These are phyloP conservation scores for Aristolochia contorta DNA, from an alignment of 164 flowering plant genomes.

Conservation along the genomic window DNA sequence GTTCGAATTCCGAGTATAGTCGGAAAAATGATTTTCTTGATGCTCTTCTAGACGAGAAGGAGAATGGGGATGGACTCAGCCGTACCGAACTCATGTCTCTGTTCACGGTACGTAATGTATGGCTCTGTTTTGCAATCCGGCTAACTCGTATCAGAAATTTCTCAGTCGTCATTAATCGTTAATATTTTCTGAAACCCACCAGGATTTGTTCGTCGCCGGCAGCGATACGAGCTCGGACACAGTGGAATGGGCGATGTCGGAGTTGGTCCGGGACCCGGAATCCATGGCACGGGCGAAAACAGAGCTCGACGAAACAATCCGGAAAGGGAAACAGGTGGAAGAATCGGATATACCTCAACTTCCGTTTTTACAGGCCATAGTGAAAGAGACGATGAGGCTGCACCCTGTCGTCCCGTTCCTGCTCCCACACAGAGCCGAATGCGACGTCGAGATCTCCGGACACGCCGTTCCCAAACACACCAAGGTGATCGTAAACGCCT, in stretches of 20 bases:
- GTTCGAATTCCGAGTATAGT: neutral
- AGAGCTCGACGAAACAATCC: neutral
- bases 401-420: slow-evolving; percentile 14
- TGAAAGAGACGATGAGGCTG: slow-evolving; percentile 12
- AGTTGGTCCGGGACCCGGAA: slow-evolving; percentile 2
- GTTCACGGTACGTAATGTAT: slow-evolving; percentile 4
- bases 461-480: slow-evolving; percentile 23
- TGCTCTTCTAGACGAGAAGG: slow-evolving; percentile 1
- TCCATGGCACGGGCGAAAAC: neutral
- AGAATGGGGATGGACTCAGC: neutral
- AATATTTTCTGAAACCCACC: neutral
- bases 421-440: slow-evolving; percentile 16
- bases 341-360: slow-evolving; percentile 14
- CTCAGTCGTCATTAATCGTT: neutral
- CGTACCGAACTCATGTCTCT: neutral
- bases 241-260: slow-evolving; percentile 8
- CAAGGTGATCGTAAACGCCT: slow-evolving; percentile 25
- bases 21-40: slow-evolving; percentile 1
- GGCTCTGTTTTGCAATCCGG: too few relatives aligned
- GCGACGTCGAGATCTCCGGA: slow-evolving; percentile 21
- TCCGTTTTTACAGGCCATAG: slow-evolving; percentile 15
- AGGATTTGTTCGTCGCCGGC: neutral
- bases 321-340: neutral
- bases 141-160: too few relatives aligned
- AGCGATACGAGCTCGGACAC: slow-evolving; percentile 1